Conservation (phyloP, 2,329 filamentous ascomycete species). For the Macrophomina tecta region DNA sequence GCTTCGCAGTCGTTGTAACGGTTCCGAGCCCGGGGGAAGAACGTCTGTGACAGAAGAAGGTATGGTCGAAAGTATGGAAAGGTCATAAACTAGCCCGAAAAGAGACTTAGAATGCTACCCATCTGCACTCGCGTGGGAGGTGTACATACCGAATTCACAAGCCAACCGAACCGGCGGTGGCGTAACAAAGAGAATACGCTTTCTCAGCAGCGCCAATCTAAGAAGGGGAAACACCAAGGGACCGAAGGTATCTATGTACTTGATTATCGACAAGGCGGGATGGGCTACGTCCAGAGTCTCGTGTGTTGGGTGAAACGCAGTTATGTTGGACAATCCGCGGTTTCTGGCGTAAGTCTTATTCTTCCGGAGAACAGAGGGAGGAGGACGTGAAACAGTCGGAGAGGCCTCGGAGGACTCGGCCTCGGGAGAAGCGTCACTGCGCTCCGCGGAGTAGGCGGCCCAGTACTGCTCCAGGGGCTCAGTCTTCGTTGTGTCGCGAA, state of each 20-base stretch:
- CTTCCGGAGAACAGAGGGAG: constrained; percentile 29
- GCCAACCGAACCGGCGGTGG: constrained; percentile 83
- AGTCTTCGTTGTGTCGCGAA: constrained; percentile 68
- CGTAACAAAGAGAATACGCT: constrained; percentile 85
- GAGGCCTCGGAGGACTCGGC: constrained; percentile 18
- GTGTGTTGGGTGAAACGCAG: constrained; percentile 63
- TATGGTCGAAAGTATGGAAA: constrained; percentile 91
- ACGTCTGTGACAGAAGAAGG: constrained; percentile 74
- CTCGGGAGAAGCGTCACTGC: constrained; percentile 8
- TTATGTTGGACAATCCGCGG: constrained; percentile 57
- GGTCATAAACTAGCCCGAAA: constrained; percentile 75
- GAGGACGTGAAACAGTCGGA: constrained; percentile 23
- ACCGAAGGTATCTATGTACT: constrained; percentile 81
- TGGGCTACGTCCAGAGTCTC: constrained; percentile 78
- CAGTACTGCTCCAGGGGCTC: constrained; percentile 79
- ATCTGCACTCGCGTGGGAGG: too few species aligned
- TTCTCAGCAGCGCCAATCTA: constrained; percentile 82
- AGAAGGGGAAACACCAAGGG: constrained; percentile 92
- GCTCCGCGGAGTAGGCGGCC: constrained; percentile 58
- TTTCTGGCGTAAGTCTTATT: constrained; percentile 35
- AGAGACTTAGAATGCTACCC: not conserved
- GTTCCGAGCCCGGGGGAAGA: constrained; percentile 67
- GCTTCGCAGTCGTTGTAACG: constrained; percentile 71
- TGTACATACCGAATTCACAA: constrained; percentile 81
- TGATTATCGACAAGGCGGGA: constrained; percentile 81